Evolutionary conservation across 345 rosid genomes (phyloP), one percentile per base, ranked within the genome.

Genomic region (Schrenkiella parvula): DNA sequence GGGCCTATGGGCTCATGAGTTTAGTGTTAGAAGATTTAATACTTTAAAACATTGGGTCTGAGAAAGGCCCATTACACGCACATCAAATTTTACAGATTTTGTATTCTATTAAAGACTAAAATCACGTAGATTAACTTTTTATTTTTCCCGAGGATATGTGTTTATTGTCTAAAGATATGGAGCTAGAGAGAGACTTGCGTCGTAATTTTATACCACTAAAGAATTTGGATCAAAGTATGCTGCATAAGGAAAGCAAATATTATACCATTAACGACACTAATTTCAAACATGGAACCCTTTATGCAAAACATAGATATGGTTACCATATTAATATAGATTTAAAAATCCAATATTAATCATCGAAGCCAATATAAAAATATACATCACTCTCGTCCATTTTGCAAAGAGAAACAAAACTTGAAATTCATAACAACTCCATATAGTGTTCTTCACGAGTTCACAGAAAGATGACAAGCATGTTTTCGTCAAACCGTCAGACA

Each of bases 361-460:
- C 4, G 8, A 41, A 59, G 39, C 62, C 47, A 41, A 12, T 51
- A 67, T 74, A 74, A 67, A 74, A 67, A 67, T 66, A 75, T 51
- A 60, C 32, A 61, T 25, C 48, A 60, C 11, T 32, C 64, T 50
- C 56, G 6, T 41, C 62, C 55, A 68, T 47, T 74, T 59, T 21
- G 38, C 44, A 51, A 15, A 46, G 26, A 37, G 31, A 8, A 3
- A 28, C 39, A 54, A 15, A 25, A 38, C 50, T 52, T 26, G 21
- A 29, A 31, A 15, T 4, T 22, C 14, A 17, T 9, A 54, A n/a
- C 26, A 22, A 10, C 31, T 32, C 43, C 42, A 59, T 29, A 6
- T 26, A 15, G 31, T 32, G 52, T 46, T 31, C 44, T 32, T 42
- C 37, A 4, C 34, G 44, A 39, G 35, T 51, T 19, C 54, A 19